These are phyloP conservation scores for Yamadazyma kitorensis DNA, from an alignment of 805 yeast species.

Conservation along the genomic window DNA sequence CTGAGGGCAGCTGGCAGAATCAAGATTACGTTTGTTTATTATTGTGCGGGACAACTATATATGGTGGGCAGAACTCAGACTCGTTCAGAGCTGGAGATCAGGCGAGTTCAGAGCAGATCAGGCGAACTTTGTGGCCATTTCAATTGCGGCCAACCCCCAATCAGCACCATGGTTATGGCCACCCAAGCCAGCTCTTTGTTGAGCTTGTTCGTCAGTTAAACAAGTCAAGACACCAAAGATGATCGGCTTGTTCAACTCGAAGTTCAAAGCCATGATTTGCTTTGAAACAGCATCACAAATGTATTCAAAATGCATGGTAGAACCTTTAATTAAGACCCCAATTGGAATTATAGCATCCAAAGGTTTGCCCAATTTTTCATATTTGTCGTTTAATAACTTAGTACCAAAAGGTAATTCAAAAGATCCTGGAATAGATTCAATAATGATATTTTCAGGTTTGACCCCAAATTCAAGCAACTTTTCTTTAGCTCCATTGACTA, in stretches of 20 bases:
- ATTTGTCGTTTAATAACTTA: slow-evolving; percentile 47
- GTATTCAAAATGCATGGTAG: slow-evolving; percentile 97
- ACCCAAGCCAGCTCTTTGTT: slow-evolving; percentile 85
- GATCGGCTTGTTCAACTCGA: slow-evolving; percentile 68
- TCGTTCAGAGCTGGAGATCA: no score
- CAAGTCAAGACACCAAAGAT: slow-evolving; percentile 94
- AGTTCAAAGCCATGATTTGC: slow-evolving; percentile 80
- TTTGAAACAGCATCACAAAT: slow-evolving; percentile 87
- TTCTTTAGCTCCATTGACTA: slow-evolving; percentile 73
- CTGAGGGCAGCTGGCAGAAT: no score
- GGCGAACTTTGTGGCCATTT: slow-evolving; percentile 57
- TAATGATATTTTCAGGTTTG: slow-evolving; percentile 65
- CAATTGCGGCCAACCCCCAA: slow-evolving; percentile 99
- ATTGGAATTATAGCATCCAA: slow-evolving; percentile 89
- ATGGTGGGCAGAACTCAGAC: no score
- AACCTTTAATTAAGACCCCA: slow-evolving; percentile 93
- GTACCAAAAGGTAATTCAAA: slow-evolving; percentile 90
- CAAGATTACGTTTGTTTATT: no score
- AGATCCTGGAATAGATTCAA: slow-evolving; percentile 92
- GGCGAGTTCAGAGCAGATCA: no score
- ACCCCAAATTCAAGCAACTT: slow-evolving; percentile 68
- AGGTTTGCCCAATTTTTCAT: slow-evolving; percentile 39
- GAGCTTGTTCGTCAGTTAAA: slow-evolving; percentile 90
- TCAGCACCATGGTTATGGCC: slow-evolving; percentile 97
- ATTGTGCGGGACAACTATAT: no score